phyloP scores from a whole-genome alignment of 2,329 filamentous ascomycete genomes.

The Fusarium bulbicola region DNA sequence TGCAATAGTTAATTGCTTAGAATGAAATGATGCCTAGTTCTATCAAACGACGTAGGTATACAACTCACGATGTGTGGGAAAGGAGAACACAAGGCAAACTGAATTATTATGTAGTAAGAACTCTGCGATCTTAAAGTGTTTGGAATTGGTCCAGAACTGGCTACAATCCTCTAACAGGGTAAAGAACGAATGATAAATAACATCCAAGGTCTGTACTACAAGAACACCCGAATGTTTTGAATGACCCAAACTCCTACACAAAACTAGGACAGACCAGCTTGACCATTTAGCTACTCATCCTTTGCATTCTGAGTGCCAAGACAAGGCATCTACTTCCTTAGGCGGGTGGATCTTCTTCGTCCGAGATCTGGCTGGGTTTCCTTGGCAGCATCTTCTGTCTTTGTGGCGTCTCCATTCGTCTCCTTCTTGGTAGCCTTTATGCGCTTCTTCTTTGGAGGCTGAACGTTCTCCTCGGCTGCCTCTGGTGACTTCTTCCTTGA shows the following conservation, averaged over 20 bases:
- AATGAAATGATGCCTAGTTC: not conserved
- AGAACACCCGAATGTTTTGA: not conserved
- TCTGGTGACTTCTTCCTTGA: slow-evolving; percentile 36
- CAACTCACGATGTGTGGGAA: not conserved
- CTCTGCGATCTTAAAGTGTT: not conserved
- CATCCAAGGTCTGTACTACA: not conserved
- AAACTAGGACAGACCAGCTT: not conserved
- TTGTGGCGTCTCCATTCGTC: slow-evolving; percentile 38
- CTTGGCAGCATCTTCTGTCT: slow-evolving; percentile 8
- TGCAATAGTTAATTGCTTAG: not conserved
- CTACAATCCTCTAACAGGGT: not conserved
- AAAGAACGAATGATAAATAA: not conserved
- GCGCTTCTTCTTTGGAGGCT: slow-evolving; percentile 40
- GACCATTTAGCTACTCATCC: too few relatives aligned
- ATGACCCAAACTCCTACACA: not conserved
- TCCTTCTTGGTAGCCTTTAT: slow-evolving; percentile 28
- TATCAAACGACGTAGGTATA: not conserved
- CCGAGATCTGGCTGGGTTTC: slow-evolving; percentile 26
- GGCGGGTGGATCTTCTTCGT: slow-evolving; percentile 35
- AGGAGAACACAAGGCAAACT: not conserved
- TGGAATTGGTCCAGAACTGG: not conserved
- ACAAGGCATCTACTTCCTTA: slow-evolving; percentile 28
- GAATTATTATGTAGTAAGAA: too few relatives aligned
- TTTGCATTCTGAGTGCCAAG: not conserved
- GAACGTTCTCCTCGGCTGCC: slow-evolving; percentile 36